These are phyloP conservation scores for Diaporthe nobilis DNA, from an alignment of 2,329 filamentous ascomycete genomes.

Conservation along the genomic window DNA sequence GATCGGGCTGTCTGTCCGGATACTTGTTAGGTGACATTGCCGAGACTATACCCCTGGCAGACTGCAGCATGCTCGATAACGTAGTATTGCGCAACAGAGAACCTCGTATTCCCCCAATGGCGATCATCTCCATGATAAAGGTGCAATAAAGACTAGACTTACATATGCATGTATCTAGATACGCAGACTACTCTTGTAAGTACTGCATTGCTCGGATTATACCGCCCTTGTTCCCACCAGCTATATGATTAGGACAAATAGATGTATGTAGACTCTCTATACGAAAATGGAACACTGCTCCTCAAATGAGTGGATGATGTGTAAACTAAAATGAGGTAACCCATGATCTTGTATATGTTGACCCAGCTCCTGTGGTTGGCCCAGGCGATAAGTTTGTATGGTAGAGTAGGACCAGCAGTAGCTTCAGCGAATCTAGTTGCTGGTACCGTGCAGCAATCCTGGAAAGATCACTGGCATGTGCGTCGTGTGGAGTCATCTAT, in stretches of 20 bases:
- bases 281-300: neutral
- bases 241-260: neutral
- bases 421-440: neutral
- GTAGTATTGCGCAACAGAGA: neutral
- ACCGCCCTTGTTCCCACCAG: neutral
- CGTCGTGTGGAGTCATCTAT: too few relatives aligned
- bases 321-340: neutral
- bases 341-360: neutral
- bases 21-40: conserved; percentile 11
- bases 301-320: neutral
- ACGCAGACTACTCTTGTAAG: neutral
- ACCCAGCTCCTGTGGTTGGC: neutral
- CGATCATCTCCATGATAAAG: neutral
- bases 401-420: neutral
- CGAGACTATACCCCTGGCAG: conserved; percentile 19
- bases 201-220: neutral
- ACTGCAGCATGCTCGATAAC: conserved; percentile 17
- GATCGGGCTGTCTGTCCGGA: neutral
- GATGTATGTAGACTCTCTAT: neutral
- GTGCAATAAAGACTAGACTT: neutral
- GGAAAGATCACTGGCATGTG: neutral
- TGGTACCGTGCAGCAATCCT: neutral
- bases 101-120: conserved; percentile 17
- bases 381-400: neutral
- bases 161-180: neutral